Conservation (phyloP, 2,329 filamentous ascomycete species). For the Blastomyces percursus region DNA sequence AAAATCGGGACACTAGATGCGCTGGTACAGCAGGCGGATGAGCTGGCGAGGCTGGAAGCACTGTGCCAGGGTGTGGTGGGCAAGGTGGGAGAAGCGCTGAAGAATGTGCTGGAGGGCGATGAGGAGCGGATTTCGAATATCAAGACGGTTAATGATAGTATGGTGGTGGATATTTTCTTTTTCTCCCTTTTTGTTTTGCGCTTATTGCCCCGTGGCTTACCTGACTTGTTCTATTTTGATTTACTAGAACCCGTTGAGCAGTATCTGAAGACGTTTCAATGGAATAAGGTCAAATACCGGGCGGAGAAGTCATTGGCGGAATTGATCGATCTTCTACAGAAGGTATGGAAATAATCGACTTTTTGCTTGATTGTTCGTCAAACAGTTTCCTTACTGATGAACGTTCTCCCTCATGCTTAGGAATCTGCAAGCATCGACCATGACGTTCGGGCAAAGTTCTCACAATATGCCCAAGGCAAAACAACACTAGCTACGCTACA, state of each 20-base stretch:
- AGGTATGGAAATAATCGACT: constrained; percentile 42
- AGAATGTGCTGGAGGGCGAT: constrained; percentile 70
- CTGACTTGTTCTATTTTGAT: constrained; percentile 4
- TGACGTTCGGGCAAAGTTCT: constrained; percentile 89
- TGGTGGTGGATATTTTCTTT: constrained; percentile 23
- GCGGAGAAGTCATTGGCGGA: constrained; percentile 83
- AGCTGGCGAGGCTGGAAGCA: constrained; percentile 75
- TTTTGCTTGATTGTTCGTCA: neutral
- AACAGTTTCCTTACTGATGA: neutral
- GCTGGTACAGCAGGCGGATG: constrained; percentile 90
- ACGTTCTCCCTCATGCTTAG: constrained; percentile 33
- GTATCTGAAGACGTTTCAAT: constrained; percentile 78
- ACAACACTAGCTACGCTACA: constrained; percentile 70
- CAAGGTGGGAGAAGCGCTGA: constrained; percentile 80
- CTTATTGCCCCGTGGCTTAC: neutral
- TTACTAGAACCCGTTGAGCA: constrained; percentile 79
- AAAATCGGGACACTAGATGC: constrained; percentile 96
- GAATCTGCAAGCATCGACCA: constrained; percentile 88
- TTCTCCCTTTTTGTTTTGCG: constrained; percentile 6
- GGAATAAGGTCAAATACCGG: constrained; percentile 97
- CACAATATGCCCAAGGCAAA: constrained; percentile 87
- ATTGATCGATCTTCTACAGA: constrained; percentile 76
- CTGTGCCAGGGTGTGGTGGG: constrained; percentile 70
- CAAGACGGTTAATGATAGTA: constrained; percentile 91
- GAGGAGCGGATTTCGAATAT: constrained; percentile 73